These are phyloP conservation scores for Erysimum cheiranthoides DNA, from an alignment of 345 rosid species.

Conservation along the genomic window DNA sequence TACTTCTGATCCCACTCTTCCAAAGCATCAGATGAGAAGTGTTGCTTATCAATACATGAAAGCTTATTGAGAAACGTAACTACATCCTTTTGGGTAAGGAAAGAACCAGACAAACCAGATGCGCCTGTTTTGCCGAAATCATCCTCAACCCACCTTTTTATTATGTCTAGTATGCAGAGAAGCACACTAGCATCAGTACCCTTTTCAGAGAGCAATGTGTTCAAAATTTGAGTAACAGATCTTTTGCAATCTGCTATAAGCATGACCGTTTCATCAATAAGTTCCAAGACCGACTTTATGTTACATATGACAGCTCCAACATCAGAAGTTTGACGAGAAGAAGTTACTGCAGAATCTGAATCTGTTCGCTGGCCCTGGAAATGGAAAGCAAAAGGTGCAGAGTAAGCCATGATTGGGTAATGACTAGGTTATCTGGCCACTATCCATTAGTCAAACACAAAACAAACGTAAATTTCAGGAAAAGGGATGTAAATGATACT, in stretches of 20 bases:
- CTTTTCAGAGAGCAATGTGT: slow-evolving; percentile 85
- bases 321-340: slow-evolving; percentile 89
- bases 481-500: slow-evolving; percentile 23
- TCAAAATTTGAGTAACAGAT: slow-evolving; percentile 73
- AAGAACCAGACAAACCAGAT: slow-evolving; percentile 56
- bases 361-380: slow-evolving; percentile 85
- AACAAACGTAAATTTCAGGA: slow-evolving; percentile 1
- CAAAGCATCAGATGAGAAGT: slow-evolving; percentile 62
- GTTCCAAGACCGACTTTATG: slow-evolving; percentile 81
- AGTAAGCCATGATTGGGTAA: slow-evolving; percentile 25
- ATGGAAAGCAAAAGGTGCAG: slow-evolving; percentile 34
- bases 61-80: slow-evolving; percentile 84
- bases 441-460: slow-evolving; percentile 1
- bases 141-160: slow-evolving; percentile 93
- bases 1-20: slow-evolving; percentile 97
- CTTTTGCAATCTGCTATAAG: slow-evolving; percentile 86
- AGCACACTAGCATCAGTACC: slow-evolving; percentile 93
- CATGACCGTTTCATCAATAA: slow-evolving; percentile 89
- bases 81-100: slow-evolving; percentile 78
- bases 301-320: slow-evolving; percentile 78
- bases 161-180: slow-evolving; percentile 85
- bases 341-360: slow-evolving; percentile 87
- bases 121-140: slow-evolving; percentile 70
- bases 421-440: slow-evolving; percentile 24
- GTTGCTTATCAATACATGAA: slow-evolving; percentile 90